Evolutionary conservation across 768 basidiomycete genomes (phyloP).

Genomic region (Cytidiella melzeri): DNA sequence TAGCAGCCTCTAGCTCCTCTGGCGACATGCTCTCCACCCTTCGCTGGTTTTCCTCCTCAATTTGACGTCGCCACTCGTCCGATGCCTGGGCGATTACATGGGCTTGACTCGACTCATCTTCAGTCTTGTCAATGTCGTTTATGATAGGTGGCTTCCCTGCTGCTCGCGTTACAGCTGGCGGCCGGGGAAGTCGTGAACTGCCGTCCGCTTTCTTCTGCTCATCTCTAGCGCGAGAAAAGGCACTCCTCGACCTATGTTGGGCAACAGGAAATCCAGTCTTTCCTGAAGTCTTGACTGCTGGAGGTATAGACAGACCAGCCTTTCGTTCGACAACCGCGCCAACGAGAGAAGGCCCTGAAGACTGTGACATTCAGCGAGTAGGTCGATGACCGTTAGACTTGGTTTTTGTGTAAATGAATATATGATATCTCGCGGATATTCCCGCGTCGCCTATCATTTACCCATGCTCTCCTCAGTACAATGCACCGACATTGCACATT

Average conservation of each 20-base stretch:
- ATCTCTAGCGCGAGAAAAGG: conserved; percentile 30
- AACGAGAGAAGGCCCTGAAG: conserved; percentile 24
- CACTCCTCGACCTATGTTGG: conserved; percentile 36
- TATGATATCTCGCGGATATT: no score
- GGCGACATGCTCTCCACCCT: conserved; percentile 63
- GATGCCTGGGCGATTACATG: neutral
- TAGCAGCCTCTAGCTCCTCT: conserved; percentile 63
- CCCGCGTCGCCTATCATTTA: no score
- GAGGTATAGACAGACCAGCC: conserved; percentile 18
- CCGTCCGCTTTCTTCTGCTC: conserved; percentile 12
- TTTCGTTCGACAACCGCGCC: conserved; percentile 45
- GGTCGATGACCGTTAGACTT: neutral
- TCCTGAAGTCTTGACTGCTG: conserved; percentile 16
- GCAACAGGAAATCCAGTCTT: conserved; percentile 35
- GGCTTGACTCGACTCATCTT: neutral
- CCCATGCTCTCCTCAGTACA: no score
- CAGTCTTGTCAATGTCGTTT: neutral
- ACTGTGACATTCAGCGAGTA: conserved; percentile 1
- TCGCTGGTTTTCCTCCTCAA: conserved; percentile 61
- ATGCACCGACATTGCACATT: no score
- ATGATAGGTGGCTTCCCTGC: conserved; percentile 13
- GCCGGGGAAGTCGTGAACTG: conserved; percentile 9
- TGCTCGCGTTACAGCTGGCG: conserved; percentile 16
- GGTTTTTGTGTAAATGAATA: neutral
- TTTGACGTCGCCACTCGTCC: conserved; percentile 45